Evolutionary conservation across 2,329 filamentous ascomycete genomes (phyloP), one percentile per base, ranked within the genome.

Genomic region (Paecilomyces sp.): DNA sequence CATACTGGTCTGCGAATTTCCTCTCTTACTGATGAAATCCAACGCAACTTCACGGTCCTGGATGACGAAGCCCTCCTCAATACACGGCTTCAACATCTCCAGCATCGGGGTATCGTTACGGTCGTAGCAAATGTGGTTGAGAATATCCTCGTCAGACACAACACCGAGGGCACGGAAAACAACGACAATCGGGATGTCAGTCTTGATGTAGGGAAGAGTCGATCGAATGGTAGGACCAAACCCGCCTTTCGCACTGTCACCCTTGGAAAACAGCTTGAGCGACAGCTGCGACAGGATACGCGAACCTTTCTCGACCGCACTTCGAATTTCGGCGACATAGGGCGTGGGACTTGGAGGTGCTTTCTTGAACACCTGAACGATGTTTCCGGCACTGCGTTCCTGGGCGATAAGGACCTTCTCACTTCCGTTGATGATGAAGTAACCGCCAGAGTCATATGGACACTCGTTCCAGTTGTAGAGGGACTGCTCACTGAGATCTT

Each of bases 321-420:
- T 97, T 77, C 94, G 86, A 68, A 99, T 97, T 76, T 99, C 94
- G 12, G 94, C 95, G 25, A 93, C 89, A 75, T 94, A 96, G 1
- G 92, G 92, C 63, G 91, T 96, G 9, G 91, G 90, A 65, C 91
- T 93, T n/a, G 92, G 91, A 67, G 88, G 85, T 0, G 93, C 91
- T 80, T 99, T 99, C 79, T 96, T 93, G 85, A 99, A 99, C 30
- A 99, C 93, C 77, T 99, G 94, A 4, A 99, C 94, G 61, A 97
- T 99, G 72, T 99, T 99, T 71, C 93, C 94, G 50, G 94, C 94
- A 72, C 92, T 97, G 63, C 94, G 89, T 77, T 99, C 94, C 74
- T 99, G 94, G 1, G 94, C 94, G 69, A 99, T 99, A 67, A 99
- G 80, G 24, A 99, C 94, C 82, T 99, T 99, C 74, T 99, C 94